Conservation (phyloP, 1,139 yeast species). For the Nakaseomyces nivariensis region DNA sequence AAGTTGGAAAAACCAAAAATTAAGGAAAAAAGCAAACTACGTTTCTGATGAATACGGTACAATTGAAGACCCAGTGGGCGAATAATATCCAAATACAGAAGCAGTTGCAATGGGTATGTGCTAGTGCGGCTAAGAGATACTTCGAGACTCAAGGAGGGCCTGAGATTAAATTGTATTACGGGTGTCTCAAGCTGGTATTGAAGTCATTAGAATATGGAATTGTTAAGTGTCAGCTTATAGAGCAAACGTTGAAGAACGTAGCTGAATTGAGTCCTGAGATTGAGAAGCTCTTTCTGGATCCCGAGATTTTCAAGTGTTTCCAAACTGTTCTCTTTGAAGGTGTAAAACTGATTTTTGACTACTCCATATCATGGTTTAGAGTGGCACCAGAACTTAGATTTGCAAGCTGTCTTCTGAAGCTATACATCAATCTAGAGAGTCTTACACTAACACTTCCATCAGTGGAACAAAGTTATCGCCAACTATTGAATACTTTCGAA, state of each 20-base stretch:
- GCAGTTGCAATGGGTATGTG: background rate
- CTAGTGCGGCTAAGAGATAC: background rate
- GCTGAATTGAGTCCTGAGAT: background rate
- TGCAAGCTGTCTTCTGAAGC: background rate
- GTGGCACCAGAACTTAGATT: background rate
- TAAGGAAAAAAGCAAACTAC: too few species aligned
- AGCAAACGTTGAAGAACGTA: background rate
- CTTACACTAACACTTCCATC: background rate
- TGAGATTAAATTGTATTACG: background rate
- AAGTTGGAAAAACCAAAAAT: background rate
- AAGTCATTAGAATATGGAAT: background rate
- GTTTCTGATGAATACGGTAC: background rate
- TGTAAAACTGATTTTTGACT: background rate
- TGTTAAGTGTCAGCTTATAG: background rate
- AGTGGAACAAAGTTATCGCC: background rate
- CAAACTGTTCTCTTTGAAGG: background rate
- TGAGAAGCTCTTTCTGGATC: background rate
- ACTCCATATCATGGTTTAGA: background rate
- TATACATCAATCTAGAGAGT: background rate
- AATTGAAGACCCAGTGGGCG: background rate
- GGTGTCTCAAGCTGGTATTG: background rate
- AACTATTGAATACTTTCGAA: constrained; percentile 7
- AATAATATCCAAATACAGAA: background rate
- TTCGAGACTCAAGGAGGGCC: background rate
- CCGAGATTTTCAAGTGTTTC: background rate